A percentile compares a stretch with the other conserved stretches of the same genome.
Evolutionary conservation across 768 basidiomycete species (phyloP).

Genomic region (Termitomyces sp.): DNA sequence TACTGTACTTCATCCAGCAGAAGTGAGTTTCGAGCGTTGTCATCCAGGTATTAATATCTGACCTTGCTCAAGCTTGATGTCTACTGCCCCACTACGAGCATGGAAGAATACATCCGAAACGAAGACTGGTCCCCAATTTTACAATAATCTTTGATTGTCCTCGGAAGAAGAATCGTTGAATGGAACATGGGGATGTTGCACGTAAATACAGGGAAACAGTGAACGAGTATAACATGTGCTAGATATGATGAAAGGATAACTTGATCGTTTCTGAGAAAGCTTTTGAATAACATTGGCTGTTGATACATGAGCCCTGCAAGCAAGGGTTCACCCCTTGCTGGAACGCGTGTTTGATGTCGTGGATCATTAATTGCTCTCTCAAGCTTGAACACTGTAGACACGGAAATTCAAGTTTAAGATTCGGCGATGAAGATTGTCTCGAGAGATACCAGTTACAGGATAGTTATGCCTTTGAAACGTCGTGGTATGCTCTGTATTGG

Average conservation of each 20-base stretch:
- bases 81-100: slow-evolving; percentile 3
- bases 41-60: not conserved
- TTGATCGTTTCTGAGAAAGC: not conserved
- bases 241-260: not conserved
- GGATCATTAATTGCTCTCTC: not conserved
- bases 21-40: not conserved
- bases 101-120: slow-evolving; percentile 3
- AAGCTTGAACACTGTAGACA: not conserved
- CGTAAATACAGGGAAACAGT: too few relatives aligned
- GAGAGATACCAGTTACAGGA: not conserved
- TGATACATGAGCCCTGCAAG: not conserved
- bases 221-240: not conserved
- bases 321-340: not conserved
- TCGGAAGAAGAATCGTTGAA: not conserved
- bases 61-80: not conserved
- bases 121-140: slow-evolving; percentile 6
- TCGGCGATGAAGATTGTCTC: too few relatives aligned
- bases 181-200: not conserved
- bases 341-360: not conserved
- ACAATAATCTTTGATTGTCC: not conserved
- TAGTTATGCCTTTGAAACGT: not conserved
- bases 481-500: not conserved
- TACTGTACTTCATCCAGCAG: slow-evolving; percentile 1
- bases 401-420: not conserved
- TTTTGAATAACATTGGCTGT: not conserved